Evolutionary conservation across 805 yeast genomes (phyloP).

Genomic region (Candida schatavii): DNA sequence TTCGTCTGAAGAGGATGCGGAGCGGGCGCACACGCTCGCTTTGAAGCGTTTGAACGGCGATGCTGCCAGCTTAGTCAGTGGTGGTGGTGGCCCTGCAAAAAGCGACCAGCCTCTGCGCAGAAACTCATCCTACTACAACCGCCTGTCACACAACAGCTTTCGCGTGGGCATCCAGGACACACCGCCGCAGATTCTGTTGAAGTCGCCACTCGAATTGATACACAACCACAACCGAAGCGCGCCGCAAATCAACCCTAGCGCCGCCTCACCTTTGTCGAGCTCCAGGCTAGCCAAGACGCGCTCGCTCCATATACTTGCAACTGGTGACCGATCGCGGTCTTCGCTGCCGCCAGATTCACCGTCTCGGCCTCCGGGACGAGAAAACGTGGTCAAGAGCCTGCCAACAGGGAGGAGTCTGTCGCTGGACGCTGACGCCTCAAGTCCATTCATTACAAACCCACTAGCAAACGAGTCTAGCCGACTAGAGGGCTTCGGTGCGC

Average conservation of each 20-base stretch:
- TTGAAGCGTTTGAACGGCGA: background rate
- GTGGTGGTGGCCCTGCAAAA: background rate
- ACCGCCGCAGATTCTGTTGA: background rate
- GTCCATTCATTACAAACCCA: constrained; percentile 20
- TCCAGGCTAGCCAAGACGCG: background rate
- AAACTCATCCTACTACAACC: background rate
- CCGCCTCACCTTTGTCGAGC: background rate
- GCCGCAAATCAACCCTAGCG: background rate
- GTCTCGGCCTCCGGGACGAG: too few species aligned
- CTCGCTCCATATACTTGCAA: background rate
- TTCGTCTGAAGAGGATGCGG: background rate
- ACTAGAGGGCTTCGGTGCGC: constrained; percentile 1
- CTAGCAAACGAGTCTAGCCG: constrained; percentile 1
- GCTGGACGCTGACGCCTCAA: constrained; percentile 8
- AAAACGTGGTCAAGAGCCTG: too few species aligned
- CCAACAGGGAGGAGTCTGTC: background rate
- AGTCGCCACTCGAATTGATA: background rate
- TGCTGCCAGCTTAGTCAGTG: background rate
- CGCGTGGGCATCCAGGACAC: background rate
- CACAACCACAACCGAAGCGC: background rate
- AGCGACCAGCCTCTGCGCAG: background rate
- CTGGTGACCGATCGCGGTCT: too few species aligned
- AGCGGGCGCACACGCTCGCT: background rate
- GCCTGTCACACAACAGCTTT: background rate
- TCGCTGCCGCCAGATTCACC: background rate